Percentiles rank a stretch among this genome's conserved stretches.
Conservation (phyloP, 2,329 filamentous ascomycete genomes). For the Trichoderma gracile region DNA sequence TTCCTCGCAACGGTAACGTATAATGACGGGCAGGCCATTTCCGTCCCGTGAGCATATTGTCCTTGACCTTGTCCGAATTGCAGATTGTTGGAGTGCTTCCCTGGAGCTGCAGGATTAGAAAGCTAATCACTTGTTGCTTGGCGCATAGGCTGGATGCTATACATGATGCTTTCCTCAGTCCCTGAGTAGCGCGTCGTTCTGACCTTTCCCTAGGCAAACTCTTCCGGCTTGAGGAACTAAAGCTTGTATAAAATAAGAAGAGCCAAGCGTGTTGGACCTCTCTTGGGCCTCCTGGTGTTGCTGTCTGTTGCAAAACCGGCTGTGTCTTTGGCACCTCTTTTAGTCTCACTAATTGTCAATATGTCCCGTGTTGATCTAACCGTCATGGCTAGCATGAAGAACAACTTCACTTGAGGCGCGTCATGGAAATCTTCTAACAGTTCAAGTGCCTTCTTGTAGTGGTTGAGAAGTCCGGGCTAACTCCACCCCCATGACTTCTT, state of each 20-base stretch:
- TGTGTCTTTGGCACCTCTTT: background rate
- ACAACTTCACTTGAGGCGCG: background rate
- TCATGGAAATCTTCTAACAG: background rate
- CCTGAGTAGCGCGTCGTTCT: too few relatives aligned
- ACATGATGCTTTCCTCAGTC: background rate
- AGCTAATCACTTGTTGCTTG: background rate
- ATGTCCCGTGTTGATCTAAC: background rate
- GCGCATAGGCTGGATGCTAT: background rate
- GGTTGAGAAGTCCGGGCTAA: background rate
- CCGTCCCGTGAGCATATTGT: background rate
- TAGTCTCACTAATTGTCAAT: background rate
- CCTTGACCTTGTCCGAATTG: too few relatives aligned
- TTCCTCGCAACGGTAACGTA: too few relatives aligned
- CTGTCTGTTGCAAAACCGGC: background rate
- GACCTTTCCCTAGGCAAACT: background rate
- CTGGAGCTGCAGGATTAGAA: too few relatives aligned
- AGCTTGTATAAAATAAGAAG: background rate
- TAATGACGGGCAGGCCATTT: background rate
- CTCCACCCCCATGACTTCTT: too few relatives aligned
- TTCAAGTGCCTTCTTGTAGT: background rate
- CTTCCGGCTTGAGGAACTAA: background rate
- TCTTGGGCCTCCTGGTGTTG: background rate
- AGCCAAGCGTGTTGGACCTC: background rate
- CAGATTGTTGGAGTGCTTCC: too few relatives aligned
- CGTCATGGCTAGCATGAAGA: background rate